phyloP scores from a whole-genome alignment of 2,329 filamentous ascomycete genomes.

The Fusarium domesticum region DNA sequence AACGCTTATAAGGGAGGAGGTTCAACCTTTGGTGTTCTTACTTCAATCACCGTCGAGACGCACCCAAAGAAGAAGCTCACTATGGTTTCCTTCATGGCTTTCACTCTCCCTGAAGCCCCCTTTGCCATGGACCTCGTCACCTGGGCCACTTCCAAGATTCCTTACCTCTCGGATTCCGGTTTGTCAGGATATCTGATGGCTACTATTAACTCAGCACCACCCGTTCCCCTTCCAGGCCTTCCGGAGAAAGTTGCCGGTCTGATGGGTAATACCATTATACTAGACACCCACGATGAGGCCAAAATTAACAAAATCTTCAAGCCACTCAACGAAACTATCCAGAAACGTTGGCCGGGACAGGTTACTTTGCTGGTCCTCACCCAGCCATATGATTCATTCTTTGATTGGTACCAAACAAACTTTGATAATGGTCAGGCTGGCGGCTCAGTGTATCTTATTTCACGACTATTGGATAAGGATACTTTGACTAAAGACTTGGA shows the following conservation, averaged over 20 bases:
- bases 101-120: constrained; percentile 27
- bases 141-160: constrained; percentile 45
- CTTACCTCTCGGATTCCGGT: constrained; percentile 47
- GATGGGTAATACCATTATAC: constrained; percentile 32
- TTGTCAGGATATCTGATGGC: constrained; percentile 48
- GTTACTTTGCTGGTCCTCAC: constrained; percentile 15
- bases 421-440: constrained; percentile 37
- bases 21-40: constrained; percentile 59
- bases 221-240: constrained; percentile 34
- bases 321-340: constrained; percentile 36
- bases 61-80: constrained; percentile 40
- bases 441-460: constrained; percentile 36
- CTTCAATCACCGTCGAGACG: constrained; percentile 53
- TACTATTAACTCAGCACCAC: constrained; percentile 32
- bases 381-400: constrained; percentile 32
- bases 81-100: constrained; percentile 20
- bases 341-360: constrained; percentile 34
- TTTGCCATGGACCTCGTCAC: constrained; percentile 45
- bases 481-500: constrained; percentile 31
- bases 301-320: constrained; percentile 31
- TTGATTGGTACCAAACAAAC: constrained; percentile 35
- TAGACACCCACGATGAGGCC: constrained; percentile 32
- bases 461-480: constrained; percentile 41
- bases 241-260: constrained; percentile 36
- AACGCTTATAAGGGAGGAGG: constrained; percentile 46